Conservation (phyloP, 1,284 basidiomycete genomes). For the Chalciporus sp. region DNA sequence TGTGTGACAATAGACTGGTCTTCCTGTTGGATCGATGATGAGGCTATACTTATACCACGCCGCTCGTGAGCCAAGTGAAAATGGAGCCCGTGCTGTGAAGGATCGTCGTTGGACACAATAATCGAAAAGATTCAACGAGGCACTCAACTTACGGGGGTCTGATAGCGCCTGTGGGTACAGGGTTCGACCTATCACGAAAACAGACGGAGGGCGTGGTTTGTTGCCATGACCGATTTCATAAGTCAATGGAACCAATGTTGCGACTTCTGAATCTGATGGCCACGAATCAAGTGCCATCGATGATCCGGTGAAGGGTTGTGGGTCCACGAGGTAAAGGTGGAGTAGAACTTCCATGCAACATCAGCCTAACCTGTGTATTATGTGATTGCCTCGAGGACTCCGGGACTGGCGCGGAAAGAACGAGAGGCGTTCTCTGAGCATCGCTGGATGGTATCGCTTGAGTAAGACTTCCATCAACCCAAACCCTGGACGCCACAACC, state of each 20-base stretch:
- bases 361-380: neutral
- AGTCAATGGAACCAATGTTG: neutral
- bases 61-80: neutral
- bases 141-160: neutral
- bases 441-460: neutral
- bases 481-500: too few species aligned
- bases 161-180: neutral
- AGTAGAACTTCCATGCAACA: neutral
- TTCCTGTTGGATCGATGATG: neutral
- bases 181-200: neutral
- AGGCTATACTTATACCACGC: neutral
- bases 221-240: too few species aligned
- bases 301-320: neutral
- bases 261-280: neutral
- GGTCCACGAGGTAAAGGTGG: neutral
- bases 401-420: neutral
- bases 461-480: too few species aligned
- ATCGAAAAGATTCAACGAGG: neutral
- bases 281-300: neutral
- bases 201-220: neutral
- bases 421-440: neutral
- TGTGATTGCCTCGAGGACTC: neutral
- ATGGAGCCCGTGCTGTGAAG: neutral
- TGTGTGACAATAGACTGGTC: neutral
- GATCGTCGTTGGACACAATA: neutral